Evolutionary conservation across 176 grass and related monocot genomes (phyloP).

Genomic region (Zea mays): DNA sequence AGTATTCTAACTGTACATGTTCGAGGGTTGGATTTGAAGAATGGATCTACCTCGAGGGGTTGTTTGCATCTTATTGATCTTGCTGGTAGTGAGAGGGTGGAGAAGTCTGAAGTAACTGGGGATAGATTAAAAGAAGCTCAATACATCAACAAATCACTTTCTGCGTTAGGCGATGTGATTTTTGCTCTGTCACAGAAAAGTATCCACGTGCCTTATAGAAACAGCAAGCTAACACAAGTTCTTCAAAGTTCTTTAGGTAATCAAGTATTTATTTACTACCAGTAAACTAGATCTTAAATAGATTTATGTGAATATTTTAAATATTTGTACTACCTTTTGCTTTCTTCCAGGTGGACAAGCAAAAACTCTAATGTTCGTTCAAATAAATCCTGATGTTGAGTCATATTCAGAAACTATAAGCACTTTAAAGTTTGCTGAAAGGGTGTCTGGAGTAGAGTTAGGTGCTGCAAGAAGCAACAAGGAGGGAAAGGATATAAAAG

Average conservation of each 20-base stretch:
- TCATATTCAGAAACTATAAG: conserved; percentile 94
- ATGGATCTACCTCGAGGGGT: conserved; percentile 78
- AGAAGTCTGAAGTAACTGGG: conserved; percentile 84
- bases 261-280: conserved; percentile 10
- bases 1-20: conserved; percentile 95
- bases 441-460: conserved; percentile 92
- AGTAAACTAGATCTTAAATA: conserved; percentile 16
- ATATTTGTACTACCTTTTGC: conserved; percentile 27
- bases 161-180: conserved; percentile 90
- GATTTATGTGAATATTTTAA: background rate
- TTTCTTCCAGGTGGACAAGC: conserved; percentile 79
- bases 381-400: conserved; percentile 94
- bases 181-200: conserved; percentile 86
- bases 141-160: conserved; percentile 94
- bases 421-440: conserved; percentile 95
- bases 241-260: conserved; percentile 97
- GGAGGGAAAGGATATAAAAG: conserved; percentile 94
- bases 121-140: conserved; percentile 94
- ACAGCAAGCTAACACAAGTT: conserved; percentile 96
- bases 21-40: conserved; percentile 84
- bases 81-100: conserved; percentile 90
- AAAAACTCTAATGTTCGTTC: conserved; percentile 97
- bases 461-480: conserved; percentile 92
- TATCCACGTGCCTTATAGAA: conserved; percentile 86
- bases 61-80: conserved; percentile 94